phyloP scores from a whole-genome alignment of 345 rosid species.

The Atalantia buxifolia region DNA sequence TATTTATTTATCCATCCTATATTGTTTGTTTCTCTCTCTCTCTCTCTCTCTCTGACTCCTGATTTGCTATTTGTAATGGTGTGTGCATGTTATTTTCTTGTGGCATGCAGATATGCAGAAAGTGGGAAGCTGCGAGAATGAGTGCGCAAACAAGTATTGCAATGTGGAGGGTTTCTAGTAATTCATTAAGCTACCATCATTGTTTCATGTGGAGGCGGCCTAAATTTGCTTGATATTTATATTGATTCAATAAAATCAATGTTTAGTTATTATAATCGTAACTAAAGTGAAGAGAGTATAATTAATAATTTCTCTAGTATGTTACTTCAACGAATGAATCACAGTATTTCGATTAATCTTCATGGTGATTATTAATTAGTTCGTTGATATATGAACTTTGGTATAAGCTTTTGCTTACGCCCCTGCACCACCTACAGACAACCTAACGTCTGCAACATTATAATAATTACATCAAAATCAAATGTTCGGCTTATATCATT shows the following conservation, averaged over 20 bases:
- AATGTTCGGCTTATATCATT: too few species aligned
- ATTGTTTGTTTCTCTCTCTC: not conserved
- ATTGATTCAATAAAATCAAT: not conserved
- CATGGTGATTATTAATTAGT: not conserved
- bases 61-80: not conserved
- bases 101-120: not conserved
- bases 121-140: not conserved
- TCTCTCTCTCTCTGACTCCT: not conserved
- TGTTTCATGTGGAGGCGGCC: not conserved
- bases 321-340: not conserved
- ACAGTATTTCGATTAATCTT: not conserved
- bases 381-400: not conserved
- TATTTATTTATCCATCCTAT: not conserved
- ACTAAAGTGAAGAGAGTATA: not conserved
- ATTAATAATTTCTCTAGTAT: not conserved
- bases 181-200: not conserved
- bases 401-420: too few species aligned
- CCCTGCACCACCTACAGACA: not conserved
- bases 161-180: not conserved
- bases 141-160: not conserved
- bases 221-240: too few species aligned
- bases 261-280: not conserved
- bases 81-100: not conserved
- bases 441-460: not conserved
- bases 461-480: too few species aligned